Evolutionary conservation across 83 land plant genomes (phyloP).

Genomic region (Picea mariana): DNA sequence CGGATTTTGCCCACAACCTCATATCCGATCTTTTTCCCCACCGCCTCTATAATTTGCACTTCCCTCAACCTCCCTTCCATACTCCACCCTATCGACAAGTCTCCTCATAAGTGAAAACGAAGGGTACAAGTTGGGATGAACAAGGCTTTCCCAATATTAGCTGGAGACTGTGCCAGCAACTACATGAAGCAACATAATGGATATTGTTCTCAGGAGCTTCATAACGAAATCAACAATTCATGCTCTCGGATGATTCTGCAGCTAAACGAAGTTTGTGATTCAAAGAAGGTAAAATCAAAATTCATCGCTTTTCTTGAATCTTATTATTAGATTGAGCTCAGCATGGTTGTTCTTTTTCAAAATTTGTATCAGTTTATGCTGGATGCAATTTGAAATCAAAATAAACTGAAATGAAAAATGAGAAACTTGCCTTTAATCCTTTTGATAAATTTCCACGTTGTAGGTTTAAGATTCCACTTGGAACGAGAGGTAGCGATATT

Average conservation of each 20-base stretch:
- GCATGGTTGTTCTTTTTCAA: too few species aligned
- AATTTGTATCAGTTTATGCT: not conserved
- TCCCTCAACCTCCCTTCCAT: too few species aligned
- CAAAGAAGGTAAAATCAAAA: constrained; percentile 55
- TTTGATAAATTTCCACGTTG: too few species aligned
- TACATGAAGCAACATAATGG: constrained; percentile 29
- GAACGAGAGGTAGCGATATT: too few species aligned
- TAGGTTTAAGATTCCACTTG: too few species aligned
- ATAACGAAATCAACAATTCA: constrained; percentile 55
- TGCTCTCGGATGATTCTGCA: constrained; percentile 60
- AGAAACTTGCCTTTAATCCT: not conserved
- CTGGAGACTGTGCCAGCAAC: constrained; percentile 72
- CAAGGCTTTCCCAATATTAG: constrained; percentile 73
- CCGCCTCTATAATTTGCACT: too few species aligned
- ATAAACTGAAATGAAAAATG: not conserved
- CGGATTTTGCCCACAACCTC: too few species aligned
- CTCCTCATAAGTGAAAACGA: too few species aligned
- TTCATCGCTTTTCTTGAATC: not conserved
- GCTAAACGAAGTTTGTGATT: constrained; percentile 63
- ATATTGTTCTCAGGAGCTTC: constrained; percentile 34
- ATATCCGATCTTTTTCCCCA: too few species aligned
- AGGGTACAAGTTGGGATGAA: too few species aligned
- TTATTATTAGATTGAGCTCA: not conserved
- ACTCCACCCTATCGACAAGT: too few species aligned
- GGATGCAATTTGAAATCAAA: not conserved